Percentiles rank a stretch among this genome's conserved stretches.
Conservation (phyloP, 2,329 filamentous ascomycete genomes). For the Periconia macrospinosa region DNA sequence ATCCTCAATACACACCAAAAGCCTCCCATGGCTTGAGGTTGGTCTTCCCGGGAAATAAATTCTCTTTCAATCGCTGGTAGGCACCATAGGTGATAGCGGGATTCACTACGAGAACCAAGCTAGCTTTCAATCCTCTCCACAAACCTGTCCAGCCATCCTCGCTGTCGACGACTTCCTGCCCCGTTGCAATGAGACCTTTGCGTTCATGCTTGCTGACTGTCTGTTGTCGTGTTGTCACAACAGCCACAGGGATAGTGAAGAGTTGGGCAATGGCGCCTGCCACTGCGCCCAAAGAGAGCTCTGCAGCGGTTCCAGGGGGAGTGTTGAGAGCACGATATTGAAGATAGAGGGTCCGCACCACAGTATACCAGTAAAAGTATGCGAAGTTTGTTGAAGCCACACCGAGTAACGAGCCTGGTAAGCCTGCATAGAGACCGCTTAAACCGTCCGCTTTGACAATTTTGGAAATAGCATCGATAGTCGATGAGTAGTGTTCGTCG, state of each 20-base stretch:
- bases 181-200: conserved; percentile 85
- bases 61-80: conserved; percentile 82
- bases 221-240: conserved; percentile 94
- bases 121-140: conserved; percentile 95
- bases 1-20: conserved; percentile 68
- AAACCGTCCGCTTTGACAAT: conserved; percentile 82
- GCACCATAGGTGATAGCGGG: conserved; percentile 97
- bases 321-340: conserved; percentile 59
- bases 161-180: conserved; percentile 82
- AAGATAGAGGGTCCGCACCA: conserved; percentile 80
- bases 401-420: conserved; percentile 81
- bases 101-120: conserved; percentile 92
- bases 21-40: conserved; percentile 82
- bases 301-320: conserved; percentile 75
- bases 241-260: conserved; percentile 94
- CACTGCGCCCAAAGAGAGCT: conserved; percentile 81
- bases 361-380: conserved; percentile 98
- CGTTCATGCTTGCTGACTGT: conserved; percentile 83
- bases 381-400: conserved; percentile 98
- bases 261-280: conserved; percentile 90
- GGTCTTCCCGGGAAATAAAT: conserved; percentile 75
- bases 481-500: conserved; percentile 79
- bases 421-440: conserved; percentile 82
- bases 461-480: conserved; percentile 83
- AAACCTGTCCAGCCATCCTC: conserved; percentile 88